Evolutionary conservation across 192 early-diverging fungal species (phyloP).

Genomic region (Entrophospora sp.): DNA sequence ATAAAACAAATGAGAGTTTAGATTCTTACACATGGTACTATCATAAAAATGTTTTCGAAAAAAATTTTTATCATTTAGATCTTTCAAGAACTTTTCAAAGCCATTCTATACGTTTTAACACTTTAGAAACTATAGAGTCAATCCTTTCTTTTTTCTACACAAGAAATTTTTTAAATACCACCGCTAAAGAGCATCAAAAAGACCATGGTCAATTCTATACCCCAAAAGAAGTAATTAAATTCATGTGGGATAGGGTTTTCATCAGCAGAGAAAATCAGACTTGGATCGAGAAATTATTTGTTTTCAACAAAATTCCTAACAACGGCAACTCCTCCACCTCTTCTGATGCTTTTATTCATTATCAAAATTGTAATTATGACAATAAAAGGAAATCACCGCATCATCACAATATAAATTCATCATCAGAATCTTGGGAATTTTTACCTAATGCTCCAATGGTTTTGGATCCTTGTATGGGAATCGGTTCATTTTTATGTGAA

Average conservation of each 20-base stretch:
- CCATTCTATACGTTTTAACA: neutral
- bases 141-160: slow-evolving; percentile 36
- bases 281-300: slow-evolving; percentile 9
- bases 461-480: slow-evolving; percentile 51
- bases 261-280: slow-evolving; percentile 8
- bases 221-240: slow-evolving; percentile 39
- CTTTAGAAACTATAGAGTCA: slow-evolving; percentile 3
- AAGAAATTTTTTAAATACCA: slow-evolving; percentile 35
- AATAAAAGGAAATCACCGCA: too few species aligned
- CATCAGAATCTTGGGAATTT: neutral
- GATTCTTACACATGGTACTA: slow-evolving; percentile 18
- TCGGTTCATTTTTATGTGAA: slow-evolving; percentile 44
- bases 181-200: slow-evolving; percentile 49
- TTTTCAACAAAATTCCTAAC: neutral
- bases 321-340: neutral
- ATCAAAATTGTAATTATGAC: too few species aligned
- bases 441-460: slow-evolving; percentile 23
- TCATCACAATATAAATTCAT: too few species aligned
- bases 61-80: neutral
- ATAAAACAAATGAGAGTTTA: neutral
- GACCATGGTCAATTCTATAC: slow-evolving; percentile 56
- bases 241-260: slow-evolving; percentile 46
- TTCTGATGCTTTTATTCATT: too few species aligned
- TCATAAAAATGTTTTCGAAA: neutral
- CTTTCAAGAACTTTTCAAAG: neutral